These are phyloP conservation scores for Dalechampia spathulata DNA, from an alignment of 441 rosid species.

Conservation along the genomic window DNA sequence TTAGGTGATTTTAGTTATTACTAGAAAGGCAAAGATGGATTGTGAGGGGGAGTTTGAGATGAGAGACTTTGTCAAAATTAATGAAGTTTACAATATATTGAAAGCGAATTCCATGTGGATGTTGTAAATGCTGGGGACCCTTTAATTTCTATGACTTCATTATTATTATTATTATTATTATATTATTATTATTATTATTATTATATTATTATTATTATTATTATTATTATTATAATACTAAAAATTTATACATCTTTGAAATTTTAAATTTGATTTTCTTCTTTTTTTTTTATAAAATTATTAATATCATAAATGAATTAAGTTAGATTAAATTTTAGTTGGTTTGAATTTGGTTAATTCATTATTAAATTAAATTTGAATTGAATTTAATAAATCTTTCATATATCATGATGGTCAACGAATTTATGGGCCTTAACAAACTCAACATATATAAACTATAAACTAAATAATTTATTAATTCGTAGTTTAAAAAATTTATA, in stretches of 20 bases:
- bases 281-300: too few relatives aligned
- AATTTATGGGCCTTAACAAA: too few relatives aligned
- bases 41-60: neutral
- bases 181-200: neutral
- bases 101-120: slow-evolving; percentile 36
- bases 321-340: too few relatives aligned
- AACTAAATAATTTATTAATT: too few relatives aligned
- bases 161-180: neutral
- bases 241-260: neutral
- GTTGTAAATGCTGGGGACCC: slow-evolving; percentile 30
- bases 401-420: too few relatives aligned
- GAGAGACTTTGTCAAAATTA: slow-evolving; percentile 14
- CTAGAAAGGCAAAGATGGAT: neutral
- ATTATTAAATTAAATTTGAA: too few relatives aligned
- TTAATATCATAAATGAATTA: too few relatives aligned
- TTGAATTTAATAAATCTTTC: too few relatives aligned
- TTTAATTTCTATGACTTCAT: neutral
- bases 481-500: too few relatives aligned
- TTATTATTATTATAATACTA: neutral
- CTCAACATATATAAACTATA: too few relatives aligned
- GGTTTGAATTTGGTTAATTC: too few relatives aligned
- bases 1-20: slow-evolving; percentile 8
- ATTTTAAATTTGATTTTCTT: neutral
- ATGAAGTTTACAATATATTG: slow-evolving; percentile 4
- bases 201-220: neutral